Conservation (phyloP, 2,329 filamentous ascomycete genomes). For the Aplosporella prunicola region DNA sequence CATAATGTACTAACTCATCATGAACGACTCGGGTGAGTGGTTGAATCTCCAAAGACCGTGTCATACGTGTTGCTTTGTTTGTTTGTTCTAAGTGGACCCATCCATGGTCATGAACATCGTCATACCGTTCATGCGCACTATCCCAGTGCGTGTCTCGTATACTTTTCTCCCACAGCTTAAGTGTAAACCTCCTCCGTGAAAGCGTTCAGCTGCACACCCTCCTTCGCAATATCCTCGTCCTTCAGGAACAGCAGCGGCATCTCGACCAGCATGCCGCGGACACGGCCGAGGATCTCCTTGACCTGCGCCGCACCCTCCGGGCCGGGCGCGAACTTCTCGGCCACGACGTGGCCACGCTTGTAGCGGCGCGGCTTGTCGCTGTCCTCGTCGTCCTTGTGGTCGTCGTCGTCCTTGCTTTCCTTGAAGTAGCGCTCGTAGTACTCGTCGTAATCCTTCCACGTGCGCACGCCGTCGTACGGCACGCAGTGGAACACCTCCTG, state of each 20-base stretch:
- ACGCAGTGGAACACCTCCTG: slow-evolving; percentile 72
- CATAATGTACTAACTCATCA: too few species aligned
- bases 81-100: too few species aligned
- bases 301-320: slow-evolving; percentile 36
- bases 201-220: slow-evolving; percentile 53
- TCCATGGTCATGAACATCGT: too few species aligned
- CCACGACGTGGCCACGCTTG: slow-evolving; percentile 77
- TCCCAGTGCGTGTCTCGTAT: too few species aligned
- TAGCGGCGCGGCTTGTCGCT: slow-evolving; percentile 47
- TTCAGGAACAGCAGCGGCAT: slow-evolving; percentile 86
- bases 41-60: too few species aligned
- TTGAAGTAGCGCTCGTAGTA: slow-evolving; percentile 61
- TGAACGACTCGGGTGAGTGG: too few species aligned
- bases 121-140: too few species aligned
- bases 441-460: slow-evolving; percentile 63
- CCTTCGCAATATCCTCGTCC: slow-evolving; percentile 77
- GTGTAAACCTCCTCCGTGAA: slow-evolving; percentile 42
- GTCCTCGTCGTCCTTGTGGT: slow-evolving; percentile 23
- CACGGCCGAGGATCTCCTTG: slow-evolving; percentile 61
- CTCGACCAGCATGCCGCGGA: slow-evolving; percentile 59
- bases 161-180: too few species aligned
- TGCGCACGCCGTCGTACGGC: slow-evolving; percentile 57
- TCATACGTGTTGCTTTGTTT: too few species aligned
- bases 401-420: slow-evolving; percentile 26
- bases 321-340: slow-evolving; percentile 34